These are phyloP conservation scores for Mucor mucedo DNA, from an alignment of 371 early-diverging fungal genomes.

Conservation along the genomic window DNA sequence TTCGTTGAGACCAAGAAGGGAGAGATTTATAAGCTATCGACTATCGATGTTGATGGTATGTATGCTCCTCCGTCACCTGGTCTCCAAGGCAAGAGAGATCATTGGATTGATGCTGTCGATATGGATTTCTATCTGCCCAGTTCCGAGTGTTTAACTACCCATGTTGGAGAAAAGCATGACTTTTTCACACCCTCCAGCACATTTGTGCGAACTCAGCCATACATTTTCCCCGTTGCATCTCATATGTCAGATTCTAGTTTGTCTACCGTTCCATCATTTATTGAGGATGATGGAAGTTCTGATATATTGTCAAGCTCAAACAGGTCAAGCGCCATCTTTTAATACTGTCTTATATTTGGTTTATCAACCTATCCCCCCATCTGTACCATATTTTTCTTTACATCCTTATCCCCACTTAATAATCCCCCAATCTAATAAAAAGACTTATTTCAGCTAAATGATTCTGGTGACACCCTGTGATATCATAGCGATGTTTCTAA, in stretches of 20 bases:
- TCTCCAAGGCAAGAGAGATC: constrained; percentile 34
- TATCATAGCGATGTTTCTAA: constrained; percentile 1
- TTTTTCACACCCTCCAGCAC: constrained; percentile 42
- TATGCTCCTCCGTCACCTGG: constrained; percentile 48
- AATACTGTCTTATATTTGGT: background rate
- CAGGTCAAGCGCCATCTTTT: constrained; percentile 16
- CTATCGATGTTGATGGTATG: constrained; percentile 36
- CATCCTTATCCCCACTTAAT: background rate
- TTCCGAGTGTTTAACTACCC: constrained; percentile 39
- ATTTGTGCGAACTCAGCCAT: constrained; percentile 25
- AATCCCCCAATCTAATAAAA: constrained; percentile 3
- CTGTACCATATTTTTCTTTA: background rate
- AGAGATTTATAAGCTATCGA: constrained; percentile 43
- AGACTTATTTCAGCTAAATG: background rate
- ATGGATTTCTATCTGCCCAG: constrained; percentile 42
- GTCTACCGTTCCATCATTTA: constrained; percentile 21
- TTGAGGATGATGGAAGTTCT: constrained; percentile 14
- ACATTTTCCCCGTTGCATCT: constrained; percentile 16
- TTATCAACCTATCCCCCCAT: background rate
- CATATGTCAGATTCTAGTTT: constrained; percentile 25
- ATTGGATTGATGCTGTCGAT: constrained; percentile 35
- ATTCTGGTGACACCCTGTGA: background rate
- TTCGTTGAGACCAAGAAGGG: constrained; percentile 32
- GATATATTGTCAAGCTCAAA: constrained; percentile 1
- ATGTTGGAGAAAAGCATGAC: constrained; percentile 32